Percentiles rank a stretch among this genome's conserved stretches.
phyloP scores from a whole-genome alignment of 2,329 filamentous ascomycete species.

The Colletotrichum lini region DNA sequence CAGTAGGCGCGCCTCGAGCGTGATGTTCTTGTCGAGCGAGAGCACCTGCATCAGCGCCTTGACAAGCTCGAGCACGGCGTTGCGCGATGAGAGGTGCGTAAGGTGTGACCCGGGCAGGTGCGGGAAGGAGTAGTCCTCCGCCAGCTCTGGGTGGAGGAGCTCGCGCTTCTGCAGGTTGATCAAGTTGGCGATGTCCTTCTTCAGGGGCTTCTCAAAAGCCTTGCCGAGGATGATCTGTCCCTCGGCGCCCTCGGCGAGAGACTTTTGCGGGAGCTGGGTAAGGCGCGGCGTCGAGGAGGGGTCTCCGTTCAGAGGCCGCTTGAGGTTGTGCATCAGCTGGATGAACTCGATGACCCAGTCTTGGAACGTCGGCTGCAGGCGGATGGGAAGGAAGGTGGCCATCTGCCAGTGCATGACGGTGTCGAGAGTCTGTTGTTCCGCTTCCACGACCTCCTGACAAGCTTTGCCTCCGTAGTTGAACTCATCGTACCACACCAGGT shows the following conservation, averaged over 20 bases:
- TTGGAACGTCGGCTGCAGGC: slow-evolving; percentile 87
- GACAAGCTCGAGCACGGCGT: slow-evolving; percentile 83
- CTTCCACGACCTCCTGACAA: slow-evolving; percentile 84
- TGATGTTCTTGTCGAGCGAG: slow-evolving; percentile 90
- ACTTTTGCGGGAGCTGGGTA: slow-evolving; percentile 72
- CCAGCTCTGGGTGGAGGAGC: slow-evolving; percentile 89
- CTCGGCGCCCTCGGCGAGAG: slow-evolving; percentile 72
- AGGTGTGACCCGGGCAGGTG: slow-evolving; percentile 80
- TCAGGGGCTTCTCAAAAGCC: slow-evolving; percentile 88
- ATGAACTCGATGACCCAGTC: slow-evolving; percentile 97
- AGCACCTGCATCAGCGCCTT: slow-evolving; percentile 95
- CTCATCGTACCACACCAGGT: slow-evolving; percentile 98
- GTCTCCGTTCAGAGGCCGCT: slow-evolving; percentile 73
- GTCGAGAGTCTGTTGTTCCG: slow-evolving; percentile 81
- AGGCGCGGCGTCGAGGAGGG: slow-evolving; percentile 67
- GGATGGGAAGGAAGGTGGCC: slow-evolving; percentile 85
- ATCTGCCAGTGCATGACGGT: slow-evolving; percentile 99
- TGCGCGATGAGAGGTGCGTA: slow-evolving; percentile 54
- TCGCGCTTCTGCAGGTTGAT: slow-evolving; percentile 90
- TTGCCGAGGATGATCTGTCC: slow-evolving; percentile 81
- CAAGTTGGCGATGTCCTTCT: slow-evolving; percentile 88
- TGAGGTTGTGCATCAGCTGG: slow-evolving; percentile 90
- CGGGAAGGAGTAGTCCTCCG: slow-evolving; percentile 89
- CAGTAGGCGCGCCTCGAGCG: slow-evolving; percentile 87
- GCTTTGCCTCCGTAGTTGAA: slow-evolving; percentile 99